Base-by-base conservation (phyloP, 2,329 filamentous ascomycete genomes). In the Mycosphaerella arachidis region DNA sequence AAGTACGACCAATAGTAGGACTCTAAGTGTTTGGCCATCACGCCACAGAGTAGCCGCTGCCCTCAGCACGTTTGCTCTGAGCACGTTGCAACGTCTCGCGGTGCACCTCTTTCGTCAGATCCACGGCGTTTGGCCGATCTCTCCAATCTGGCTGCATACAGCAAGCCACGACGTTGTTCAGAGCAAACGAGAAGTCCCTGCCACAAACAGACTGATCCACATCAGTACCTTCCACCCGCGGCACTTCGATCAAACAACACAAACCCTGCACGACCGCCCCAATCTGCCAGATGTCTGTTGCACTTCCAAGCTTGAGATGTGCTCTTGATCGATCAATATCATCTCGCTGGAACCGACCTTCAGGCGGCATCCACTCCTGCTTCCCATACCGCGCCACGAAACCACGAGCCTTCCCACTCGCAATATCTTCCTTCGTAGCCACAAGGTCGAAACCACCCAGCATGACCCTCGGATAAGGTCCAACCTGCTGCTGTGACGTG, bases 401-500 rank as follows among this genome's bases (percentile, higher is more conserved):
- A 4, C 18, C 18, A 29, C 58, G 16, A n/a, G 54, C 54, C 7
- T 43, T 37, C 2, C 62, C 56, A 6, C 53, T 35, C n/a, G 60
- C 43, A 50, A 65, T 53, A 46, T 66, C 64, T 13, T 56, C 45
- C 9, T 37, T 27, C 8, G 53, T 56, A 6, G 61, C 56, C 6
- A 59, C 52, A 43, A 64, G 63, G 43, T 63, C 62, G 50, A 68
- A 67, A 37, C 66, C 64, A 13, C 65, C 62, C 12, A 68, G 62
- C 8, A 68, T 62, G 16, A 66, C 50, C 7, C 63, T 46, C 6
- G 65, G 65, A 35, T 50, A 60, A 4, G 24, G 33, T 16, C 35
- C 43, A 6, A 31, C 33, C 51, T 37, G 37, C 33, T 37, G 33
- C 18, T 35, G 46, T 5, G 55, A 52, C 24, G 60, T 60, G 13